Evolutionary conservation across 2,329 filamentous ascomycete genomes (phyloP), one percentile per base, ranked within the genome.

Genomic region (Talaromyces sp.): DNA sequence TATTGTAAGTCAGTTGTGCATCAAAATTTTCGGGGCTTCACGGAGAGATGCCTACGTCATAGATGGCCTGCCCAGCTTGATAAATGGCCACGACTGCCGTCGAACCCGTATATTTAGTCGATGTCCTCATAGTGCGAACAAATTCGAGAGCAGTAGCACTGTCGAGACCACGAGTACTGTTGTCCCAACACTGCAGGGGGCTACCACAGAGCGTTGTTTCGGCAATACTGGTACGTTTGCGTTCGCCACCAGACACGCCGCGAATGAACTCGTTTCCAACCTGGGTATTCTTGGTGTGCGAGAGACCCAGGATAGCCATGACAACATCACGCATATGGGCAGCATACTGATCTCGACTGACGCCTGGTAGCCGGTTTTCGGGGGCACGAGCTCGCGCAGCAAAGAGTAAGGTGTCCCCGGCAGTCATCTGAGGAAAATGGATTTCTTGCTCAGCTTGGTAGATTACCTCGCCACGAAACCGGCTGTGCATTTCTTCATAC

Each of bases 391-490:
- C 88, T 26, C 84, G 80, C 3, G 90, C 89, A 14, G 90, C 90
- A 64, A 93, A 93, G 58, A 85, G 87, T 54, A 93, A 80, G 1
- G 90, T 94, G 67, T 93, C 88, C 57, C 89, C 89, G 43, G 93
- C 90, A 1, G 84, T 87, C 68, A 94, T 76, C 76, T 88, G 85
- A 19, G 90, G 89, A 72, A 93, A 93, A 74, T 93, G 89, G 7
- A 90, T 88, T 70, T 95, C 91, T 21, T 59, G 57, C 38, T 59
- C 56, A 27, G 52, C 57, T 26, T 62, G 60, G n/a, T 62, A 59
- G 12, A 62, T 59, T 8, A 59, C 57, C 14, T 62, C 60, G 12
- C 60, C 60, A 32, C 60, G 56, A 24, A 62, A 62, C 3, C 60
- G 57, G 31, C 32, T 57, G 29, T 59, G 57, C 57, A 59, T 46